Evolutionary conservation across 1,284 basidiomycete species (phyloP).

Genomic region (Takashimella koratensis): DNA sequence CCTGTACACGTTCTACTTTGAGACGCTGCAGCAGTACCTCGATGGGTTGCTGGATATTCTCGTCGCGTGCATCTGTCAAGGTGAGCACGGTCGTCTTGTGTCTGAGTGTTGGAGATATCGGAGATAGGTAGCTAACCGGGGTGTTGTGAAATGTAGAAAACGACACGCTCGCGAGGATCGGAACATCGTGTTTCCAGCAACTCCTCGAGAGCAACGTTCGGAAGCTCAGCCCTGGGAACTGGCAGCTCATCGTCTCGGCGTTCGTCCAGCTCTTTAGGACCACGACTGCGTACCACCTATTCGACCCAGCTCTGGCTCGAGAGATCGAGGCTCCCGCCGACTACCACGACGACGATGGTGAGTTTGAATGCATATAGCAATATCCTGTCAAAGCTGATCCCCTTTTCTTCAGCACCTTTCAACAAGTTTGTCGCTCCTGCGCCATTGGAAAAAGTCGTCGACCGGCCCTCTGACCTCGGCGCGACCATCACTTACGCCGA

Average conservation of each 20-base stretch:
- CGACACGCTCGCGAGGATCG: slow-evolving; percentile 95
- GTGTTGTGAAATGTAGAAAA: slow-evolving; percentile 72
- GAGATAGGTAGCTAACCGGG: no score
- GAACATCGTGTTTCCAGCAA: slow-evolving; percentile 96
- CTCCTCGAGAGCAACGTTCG: slow-evolving; percentile 89
- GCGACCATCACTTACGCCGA: slow-evolving; percentile 52
- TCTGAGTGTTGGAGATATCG: no score
- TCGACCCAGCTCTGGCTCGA: slow-evolving; percentile 78
- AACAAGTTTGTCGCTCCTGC: slow-evolving; percentile 48
- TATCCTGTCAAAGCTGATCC: neutral
- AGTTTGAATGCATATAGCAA: slow-evolving; percentile 2
- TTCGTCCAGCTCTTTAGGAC: slow-evolving; percentile 95
- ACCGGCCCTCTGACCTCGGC: slow-evolving; percentile 24
- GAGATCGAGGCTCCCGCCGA: slow-evolving; percentile 64
- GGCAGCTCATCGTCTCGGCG: slow-evolving; percentile 89
- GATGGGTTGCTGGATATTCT: slow-evolving; percentile 89
- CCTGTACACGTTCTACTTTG: slow-evolving; percentile 94
- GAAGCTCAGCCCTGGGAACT: slow-evolving; percentile 78
- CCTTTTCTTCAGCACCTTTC: slow-evolving; percentile 41
- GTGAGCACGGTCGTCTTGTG: slow-evolving; percentile 51
- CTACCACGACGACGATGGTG: slow-evolving; percentile 54
- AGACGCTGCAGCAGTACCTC: slow-evolving; percentile 81
- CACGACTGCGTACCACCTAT: slow-evolving; percentile 95
- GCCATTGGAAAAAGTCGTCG: slow-evolving; percentile 36
- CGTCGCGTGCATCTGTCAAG: slow-evolving; percentile 98